Conservation (phyloP, 805 yeast species). For the Ogataea degrootiae region DNA sequence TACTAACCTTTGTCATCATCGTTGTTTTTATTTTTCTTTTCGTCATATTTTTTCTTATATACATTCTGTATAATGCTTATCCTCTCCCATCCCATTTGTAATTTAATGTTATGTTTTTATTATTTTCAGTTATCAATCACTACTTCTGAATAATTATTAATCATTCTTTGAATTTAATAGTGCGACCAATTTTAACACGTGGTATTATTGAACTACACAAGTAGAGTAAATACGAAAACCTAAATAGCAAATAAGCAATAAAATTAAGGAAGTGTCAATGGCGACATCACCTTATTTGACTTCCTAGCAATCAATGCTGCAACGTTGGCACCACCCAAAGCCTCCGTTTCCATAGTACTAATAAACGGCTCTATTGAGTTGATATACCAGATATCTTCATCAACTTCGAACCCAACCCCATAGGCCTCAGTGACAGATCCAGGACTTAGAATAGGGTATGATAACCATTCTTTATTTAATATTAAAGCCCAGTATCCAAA, state of each 20-base stretch:
- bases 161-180: too few relatives aligned
- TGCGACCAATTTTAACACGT: too few relatives aligned
- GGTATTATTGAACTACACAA: not conserved
- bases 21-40: not conserved
- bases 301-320: conserved; percentile 37
- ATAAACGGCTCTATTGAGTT: conserved; percentile 42
- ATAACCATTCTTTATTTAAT: conserved; percentile 36
- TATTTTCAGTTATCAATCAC: not conserved
- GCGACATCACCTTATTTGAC: conserved; percentile 24
- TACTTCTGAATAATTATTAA: too few relatives aligned
- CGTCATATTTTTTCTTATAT: not conserved
- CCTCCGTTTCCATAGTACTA: conserved; percentile 50
- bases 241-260: too few relatives aligned
- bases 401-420: conserved; percentile 13
- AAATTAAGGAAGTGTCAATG: conserved; percentile 15
- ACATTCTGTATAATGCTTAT: not conserved
- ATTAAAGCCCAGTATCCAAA: conserved; percentile 24
- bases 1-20: not conserved
- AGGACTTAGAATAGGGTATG: conserved; percentile 40
- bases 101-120: not conserved
- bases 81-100: not conserved
- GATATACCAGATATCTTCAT: conserved; percentile 35
- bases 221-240: too few relatives aligned
- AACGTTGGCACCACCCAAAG: conserved; percentile 45
- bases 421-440: conserved; percentile 17